Base-by-base conservation (phyloP, 1,284 basidiomycete genomes). In the Microbotryum violaceum region DNA sequence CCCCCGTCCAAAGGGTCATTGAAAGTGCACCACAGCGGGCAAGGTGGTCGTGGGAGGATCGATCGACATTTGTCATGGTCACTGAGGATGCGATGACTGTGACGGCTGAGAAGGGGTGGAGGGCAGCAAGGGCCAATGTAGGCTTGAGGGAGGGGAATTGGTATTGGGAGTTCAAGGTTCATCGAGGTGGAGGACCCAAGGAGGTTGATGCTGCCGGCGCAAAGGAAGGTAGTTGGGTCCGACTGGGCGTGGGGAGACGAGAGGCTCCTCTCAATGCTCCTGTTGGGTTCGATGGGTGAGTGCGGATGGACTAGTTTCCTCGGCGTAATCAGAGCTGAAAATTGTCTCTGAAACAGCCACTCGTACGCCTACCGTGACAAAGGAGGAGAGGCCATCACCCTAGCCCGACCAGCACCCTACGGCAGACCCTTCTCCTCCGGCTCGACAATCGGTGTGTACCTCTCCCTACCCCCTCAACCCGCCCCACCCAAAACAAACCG, bases 181-280 rank as follows among this genome's bases (percentile, higher is more conserved):
- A 88, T 52, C 81, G 84, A 27, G 89, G 90, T 0, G 86, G 87
- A 2, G 88, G 87, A 0, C 37, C 37, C 85, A 87, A 61, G 74
- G 78, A 2, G 59, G 58, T 8, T 50, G 62, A 74, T 0, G 71
- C 71, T 74, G 77, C 56, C 70, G 80, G 76, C 70, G 78, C 53
- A 78, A 87, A 75, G 6, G 71, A 70, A 47, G 75, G 75, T 0
- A 72, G 67, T 37, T 69, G 67, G 76, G 87, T 97, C 42, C 81
- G 96, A 18, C 76, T 98, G 0, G 96, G 96, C 0, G 94, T 91
- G 85, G 93, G 83, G 1, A 80, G 96, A 44, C 81, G 96, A 60
- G 96, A 99, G 75, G 89, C 92, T 6, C 85, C 86, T 16, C 79
- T 98, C 54, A 96, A 97, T 71, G 91, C 86, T 0, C 96, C 96